These are phyloP conservation scores for Russula brevipes DNA, from an alignment of 768 basidiomycete genomes.

Conservation along the genomic window DNA sequence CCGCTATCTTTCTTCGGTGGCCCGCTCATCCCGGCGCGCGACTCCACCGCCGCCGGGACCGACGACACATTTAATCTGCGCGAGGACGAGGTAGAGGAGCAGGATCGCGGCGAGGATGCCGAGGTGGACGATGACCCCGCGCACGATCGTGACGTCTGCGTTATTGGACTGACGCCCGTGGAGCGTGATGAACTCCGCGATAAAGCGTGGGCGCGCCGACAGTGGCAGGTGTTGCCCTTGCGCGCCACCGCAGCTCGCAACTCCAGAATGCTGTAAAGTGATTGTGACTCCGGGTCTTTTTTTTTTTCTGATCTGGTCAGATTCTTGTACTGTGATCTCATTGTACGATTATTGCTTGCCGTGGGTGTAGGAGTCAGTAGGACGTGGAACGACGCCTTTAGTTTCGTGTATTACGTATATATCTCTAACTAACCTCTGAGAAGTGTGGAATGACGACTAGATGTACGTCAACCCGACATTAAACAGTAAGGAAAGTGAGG, in stretches of 20 bases:
- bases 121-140: constrained; percentile 74
- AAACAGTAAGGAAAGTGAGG: no score
- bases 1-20: constrained; percentile 50
- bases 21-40: neutral
- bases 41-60: constrained; percentile 25
- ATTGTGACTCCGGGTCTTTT: neutral
- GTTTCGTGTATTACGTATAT: no score
- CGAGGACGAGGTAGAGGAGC: constrained; percentile 75
- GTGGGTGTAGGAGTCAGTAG: neutral
- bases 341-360: neutral
- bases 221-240: constrained; percentile 47
- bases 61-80: constrained; percentile 45
- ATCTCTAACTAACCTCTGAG: no score
- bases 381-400: no score
- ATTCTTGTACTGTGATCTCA: neutral
- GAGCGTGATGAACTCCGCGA: constrained; percentile 31
- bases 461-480: no score
- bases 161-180: constrained; percentile 47
- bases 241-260: constrained; percentile 29
- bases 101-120: constrained; percentile 71
- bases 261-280: neutral
- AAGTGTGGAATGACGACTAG: no score
- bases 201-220: constrained; percentile 39
- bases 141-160: constrained; percentile 47
- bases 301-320: neutral